Base-by-base conservation (phyloP, 371 early-diverging fungal species). In the Mortierella sp. region DNA sequence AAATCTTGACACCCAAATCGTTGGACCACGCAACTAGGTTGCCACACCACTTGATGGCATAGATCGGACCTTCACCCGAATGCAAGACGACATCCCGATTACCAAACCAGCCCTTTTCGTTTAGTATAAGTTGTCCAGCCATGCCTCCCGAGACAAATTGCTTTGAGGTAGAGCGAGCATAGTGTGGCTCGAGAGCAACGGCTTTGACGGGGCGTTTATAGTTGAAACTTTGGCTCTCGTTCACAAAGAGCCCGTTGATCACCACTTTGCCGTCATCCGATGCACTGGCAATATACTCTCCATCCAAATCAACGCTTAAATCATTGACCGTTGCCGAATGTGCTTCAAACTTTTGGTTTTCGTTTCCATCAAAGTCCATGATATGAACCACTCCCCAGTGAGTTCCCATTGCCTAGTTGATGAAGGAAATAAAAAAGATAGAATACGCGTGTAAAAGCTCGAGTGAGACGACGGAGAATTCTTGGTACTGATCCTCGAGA, bases 341-440 rank as follows among this genome's bases (percentile, higher is more conserved):
- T 4, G 89, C 86, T 52, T 87, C 90, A 80, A 91, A 93, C 52
- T 85, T 86, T 81, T 94, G 94, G 37, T 95, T 90, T 23, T 90
- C 84, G 68, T 95, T 97, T 61, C 99, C 99, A 48, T 92, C 91
- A 63, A 96, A 91, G 81, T 98, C 99, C 52, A 98, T 86, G 59
- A 98, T 89, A 63, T 95, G 90, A 12, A 98, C 91, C 43, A 88
- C 85, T 58, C 99, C 98, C 89, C 95, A 93, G 73, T 98, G 97
- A 7, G 98, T 98, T 29, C 98, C 98, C n/a, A 98, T 81, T 18
- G 91, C 94, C 95, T 94, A 73, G 12, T 51, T 30, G 37, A 37
- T 37, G 37, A 37, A 5, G 37, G 37, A 23, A 28, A 64, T 21
- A 23, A 44, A 18, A 45, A 37, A 45, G 23, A 53, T 9, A 19